These are phyloP conservation scores for Calonectria pseudoturangicola DNA, from an alignment of 2,329 filamentous ascomycete species.

Conservation along the genomic window DNA sequence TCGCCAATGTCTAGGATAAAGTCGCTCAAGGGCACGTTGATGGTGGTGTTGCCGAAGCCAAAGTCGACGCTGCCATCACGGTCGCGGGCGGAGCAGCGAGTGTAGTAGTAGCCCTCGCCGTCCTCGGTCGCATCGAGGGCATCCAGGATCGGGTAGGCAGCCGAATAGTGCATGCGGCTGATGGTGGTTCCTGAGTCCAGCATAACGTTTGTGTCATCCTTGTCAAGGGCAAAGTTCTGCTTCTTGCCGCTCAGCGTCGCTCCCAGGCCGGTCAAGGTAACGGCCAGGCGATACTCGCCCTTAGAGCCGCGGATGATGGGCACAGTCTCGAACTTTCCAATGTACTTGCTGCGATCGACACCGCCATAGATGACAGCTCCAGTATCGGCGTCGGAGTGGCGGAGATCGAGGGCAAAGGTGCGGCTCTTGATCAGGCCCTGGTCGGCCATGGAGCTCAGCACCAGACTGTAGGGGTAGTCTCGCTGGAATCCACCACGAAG, in stretches of 20 bases:
- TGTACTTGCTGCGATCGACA: constrained; percentile 71
- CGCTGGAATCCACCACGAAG: constrained; percentile 61
- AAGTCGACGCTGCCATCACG: constrained; percentile 68
- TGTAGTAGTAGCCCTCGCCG: constrained; percentile 65
- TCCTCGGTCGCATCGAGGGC: constrained; percentile 65
- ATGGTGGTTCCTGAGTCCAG: constrained; percentile 73
- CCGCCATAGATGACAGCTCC: constrained; percentile 74
- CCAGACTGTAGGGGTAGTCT: constrained; percentile 68
- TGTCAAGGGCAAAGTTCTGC: constrained; percentile 52
- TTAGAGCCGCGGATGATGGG: constrained; percentile 63
- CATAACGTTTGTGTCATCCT: constrained; percentile 64
- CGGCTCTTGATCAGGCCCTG: constrained; percentile 69
- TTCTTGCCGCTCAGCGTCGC: constrained; percentile 52
- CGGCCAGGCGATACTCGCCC: constrained; percentile 62
- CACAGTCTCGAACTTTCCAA: constrained; percentile 65
- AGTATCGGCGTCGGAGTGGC: constrained; percentile 63
- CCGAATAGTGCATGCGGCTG: constrained; percentile 64
- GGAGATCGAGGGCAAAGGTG: constrained; percentile 71
- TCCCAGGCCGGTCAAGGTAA: constrained; percentile 58
- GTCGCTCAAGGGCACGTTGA: constrained; percentile 67
- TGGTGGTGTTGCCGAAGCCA: constrained; percentile 63
- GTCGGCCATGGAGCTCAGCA: constrained; percentile 69
- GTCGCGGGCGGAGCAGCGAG: constrained; percentile 64
- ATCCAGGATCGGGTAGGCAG: constrained; percentile 65
- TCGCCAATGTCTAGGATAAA: constrained; percentile 68